A percentile compares a stretch with the other conserved stretches of the same genome.
Conservation (phyloP, 768 basidiomycete genomes). For the Filobasidium wieringae region DNA sequence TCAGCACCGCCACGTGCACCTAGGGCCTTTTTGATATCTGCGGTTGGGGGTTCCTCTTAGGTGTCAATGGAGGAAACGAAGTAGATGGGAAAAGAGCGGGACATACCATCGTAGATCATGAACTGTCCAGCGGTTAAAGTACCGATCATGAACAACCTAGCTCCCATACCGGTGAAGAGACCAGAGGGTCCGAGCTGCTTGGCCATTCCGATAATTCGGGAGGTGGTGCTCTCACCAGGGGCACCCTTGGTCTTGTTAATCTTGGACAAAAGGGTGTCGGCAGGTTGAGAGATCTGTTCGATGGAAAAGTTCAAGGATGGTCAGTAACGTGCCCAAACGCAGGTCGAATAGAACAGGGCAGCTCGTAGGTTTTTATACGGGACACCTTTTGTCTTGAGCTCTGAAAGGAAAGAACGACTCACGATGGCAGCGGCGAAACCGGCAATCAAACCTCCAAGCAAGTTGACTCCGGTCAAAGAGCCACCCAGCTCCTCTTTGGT, state of each 20-base stretch:
- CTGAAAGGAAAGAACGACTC: too few relatives aligned
- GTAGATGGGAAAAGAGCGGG: background rate
- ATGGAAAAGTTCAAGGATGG: conserved; percentile 35
- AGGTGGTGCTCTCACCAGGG: conserved; percentile 40
- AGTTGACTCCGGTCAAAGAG: conserved; percentile 54
- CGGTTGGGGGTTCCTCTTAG: conserved; percentile 29
- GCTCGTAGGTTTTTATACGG: too few relatives aligned
- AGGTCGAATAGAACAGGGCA: too few relatives aligned
- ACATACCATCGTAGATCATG: conserved; percentile 34
- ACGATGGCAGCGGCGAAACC: conserved; percentile 76
- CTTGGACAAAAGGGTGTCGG: conserved; percentile 77
- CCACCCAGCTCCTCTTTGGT: conserved; percentile 57
- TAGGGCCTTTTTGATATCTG: conserved; percentile 34
- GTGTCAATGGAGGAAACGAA: background rate
- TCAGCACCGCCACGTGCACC: conserved; percentile 39
- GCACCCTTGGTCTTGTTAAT: conserved; percentile 66
- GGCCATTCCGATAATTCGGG: conserved; percentile 40
- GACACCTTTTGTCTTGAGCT: too few relatives aligned
- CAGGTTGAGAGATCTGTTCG: conserved; percentile 71
- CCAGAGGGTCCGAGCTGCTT: conserved; percentile 40
- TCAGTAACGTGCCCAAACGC: background rate
- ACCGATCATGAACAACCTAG: conserved; percentile 43
- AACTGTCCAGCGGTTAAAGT: conserved; percentile 43
- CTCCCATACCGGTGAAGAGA: conserved; percentile 42
- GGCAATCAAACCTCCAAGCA: conserved; percentile 82